A percentile compares a stretch with the other conserved stretches of the same genome.
Evolutionary conservation across 164 flowering plant genomes (phyloP).

Genomic region (Vitis riparia): DNA sequence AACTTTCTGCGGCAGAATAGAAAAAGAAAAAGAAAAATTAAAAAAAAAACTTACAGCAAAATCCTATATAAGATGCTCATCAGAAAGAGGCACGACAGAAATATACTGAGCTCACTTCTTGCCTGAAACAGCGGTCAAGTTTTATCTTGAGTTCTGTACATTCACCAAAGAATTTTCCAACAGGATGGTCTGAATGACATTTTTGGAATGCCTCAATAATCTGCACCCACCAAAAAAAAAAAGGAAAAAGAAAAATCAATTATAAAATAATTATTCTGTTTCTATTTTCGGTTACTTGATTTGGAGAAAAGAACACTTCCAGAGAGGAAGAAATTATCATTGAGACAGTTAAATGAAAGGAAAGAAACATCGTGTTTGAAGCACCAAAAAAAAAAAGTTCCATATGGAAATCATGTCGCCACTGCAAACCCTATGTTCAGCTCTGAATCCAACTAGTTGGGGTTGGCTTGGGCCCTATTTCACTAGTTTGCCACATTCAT

Average conservation of each 20-base stretch:
- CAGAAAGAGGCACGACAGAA: not conserved
- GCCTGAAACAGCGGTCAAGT: slow-evolving; percentile 85
- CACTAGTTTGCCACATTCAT: too few species aligned
- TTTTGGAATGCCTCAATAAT: slow-evolving; percentile 87
- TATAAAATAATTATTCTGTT: not conserved
- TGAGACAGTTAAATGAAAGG: too few species aligned
- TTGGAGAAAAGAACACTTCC: too few species aligned
- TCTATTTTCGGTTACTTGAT: too few species aligned
- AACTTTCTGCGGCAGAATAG: slow-evolving; percentile 59
- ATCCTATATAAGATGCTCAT: not conserved
- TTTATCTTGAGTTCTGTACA: slow-evolving; percentile 89
- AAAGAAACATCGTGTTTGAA: too few species aligned
- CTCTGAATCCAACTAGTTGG: too few species aligned
- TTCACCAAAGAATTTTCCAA: slow-evolving; percentile 76
- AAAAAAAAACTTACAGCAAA: not conserved
- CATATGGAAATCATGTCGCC: too few species aligned
- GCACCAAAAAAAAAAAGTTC: too few species aligned
- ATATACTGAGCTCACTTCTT: slow-evolving; percentile 58
- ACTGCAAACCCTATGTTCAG: too few species aligned
- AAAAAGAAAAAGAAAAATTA: not conserved
- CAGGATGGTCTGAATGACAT: slow-evolving; percentile 88
- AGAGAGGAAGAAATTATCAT: too few species aligned
- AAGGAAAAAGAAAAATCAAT: not conserved
- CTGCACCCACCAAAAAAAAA: slow-evolving; percentile 33
- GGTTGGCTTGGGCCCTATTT: too few species aligned